A percentile compares a stretch with the other conserved stretches of the same genome.
These are phyloP conservation scores for Psidium guajava DNA, from an alignment of 345 rosid species.

Conservation along the genomic window DNA sequence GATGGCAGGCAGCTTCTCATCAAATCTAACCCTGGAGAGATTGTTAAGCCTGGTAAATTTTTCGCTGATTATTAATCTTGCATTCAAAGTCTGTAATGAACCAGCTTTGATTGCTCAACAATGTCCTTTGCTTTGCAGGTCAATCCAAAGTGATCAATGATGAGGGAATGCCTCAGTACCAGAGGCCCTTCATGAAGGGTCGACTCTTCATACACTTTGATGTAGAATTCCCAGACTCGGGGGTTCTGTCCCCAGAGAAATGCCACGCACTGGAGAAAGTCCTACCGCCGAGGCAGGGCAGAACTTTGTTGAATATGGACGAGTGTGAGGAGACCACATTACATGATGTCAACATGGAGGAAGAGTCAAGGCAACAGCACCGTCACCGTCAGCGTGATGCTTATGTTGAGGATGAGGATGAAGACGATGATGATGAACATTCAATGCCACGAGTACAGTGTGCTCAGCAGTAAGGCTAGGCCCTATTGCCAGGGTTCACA, in stretches of 20 bases:
- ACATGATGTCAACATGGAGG: conserved; percentile 86
- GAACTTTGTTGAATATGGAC: conserved; percentile 52
- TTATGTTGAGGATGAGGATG: conserved; percentile 45
- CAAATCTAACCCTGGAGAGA: conserved; percentile 78
- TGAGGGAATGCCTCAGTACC: conserved; percentile 82
- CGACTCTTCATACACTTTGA: conserved; percentile 73
- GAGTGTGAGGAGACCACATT: conserved; percentile 86
- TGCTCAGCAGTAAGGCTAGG: conserved; percentile 49
- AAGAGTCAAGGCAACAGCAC: conserved; percentile 70
- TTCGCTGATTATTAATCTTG: no score
- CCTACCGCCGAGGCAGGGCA: conserved; percentile 34
- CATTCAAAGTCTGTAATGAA: neutral
- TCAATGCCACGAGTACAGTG: conserved; percentile 48
- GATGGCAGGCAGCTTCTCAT: conserved; percentile 86
- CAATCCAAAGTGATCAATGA: conserved; percentile 75
- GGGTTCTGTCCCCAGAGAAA: conserved; percentile 40
- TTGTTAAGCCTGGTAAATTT: conserved; percentile 67
- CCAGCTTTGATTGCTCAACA: neutral
- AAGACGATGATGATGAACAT: conserved; percentile 23
- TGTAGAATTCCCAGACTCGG: conserved; percentile 63
- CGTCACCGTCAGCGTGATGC: conserved; percentile 21
- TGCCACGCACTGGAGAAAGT: conserved; percentile 54
- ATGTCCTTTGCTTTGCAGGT: conserved; percentile 16
- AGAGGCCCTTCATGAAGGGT: conserved; percentile 82
- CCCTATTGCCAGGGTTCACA: neutral